phyloP scores from a whole-genome alignment of 179 eudicot genomes.

The Monotropa hypopitys region DNA sequence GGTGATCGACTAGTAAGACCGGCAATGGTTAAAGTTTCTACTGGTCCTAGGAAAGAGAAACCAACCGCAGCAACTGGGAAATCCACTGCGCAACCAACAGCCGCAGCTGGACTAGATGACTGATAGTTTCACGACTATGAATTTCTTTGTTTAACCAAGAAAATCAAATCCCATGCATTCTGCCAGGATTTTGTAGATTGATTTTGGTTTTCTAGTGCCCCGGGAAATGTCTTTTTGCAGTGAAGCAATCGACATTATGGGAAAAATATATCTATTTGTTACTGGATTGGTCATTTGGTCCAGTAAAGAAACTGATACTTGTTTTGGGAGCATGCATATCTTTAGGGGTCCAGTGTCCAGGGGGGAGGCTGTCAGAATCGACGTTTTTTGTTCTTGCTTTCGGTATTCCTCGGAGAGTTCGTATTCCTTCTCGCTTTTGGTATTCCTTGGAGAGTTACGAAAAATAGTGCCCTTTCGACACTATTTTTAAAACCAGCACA shows the following conservation, averaged over 20 bases:
- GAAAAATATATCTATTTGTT: not conserved
- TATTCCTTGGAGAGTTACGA: no score
- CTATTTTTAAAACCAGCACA: no score
- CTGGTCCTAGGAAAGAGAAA: conserved; percentile 58
- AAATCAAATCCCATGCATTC: not conserved
- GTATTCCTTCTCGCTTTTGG: no score
- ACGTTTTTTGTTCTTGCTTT: no score
- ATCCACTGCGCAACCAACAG: conserved; percentile 27
- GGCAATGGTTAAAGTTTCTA: conserved; percentile 83
- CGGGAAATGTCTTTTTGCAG: not conserved
- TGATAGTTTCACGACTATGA: not conserved
- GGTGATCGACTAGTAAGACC: conserved; percentile 71
- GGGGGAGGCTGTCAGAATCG: no score
- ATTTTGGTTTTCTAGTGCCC: not conserved
- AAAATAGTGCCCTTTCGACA: no score
- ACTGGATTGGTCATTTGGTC: not conserved
- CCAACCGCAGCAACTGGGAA: conserved; percentile 13
- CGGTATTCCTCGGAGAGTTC: no score
- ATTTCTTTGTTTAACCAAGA: not conserved
- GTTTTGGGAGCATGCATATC: not conserved
- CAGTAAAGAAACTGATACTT: not conserved
- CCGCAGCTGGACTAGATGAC: conserved; percentile 30
- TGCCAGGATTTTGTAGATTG: not conserved
- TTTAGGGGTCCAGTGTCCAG: no score
- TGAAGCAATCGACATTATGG: not conserved